Percentiles rank a stretch among this genome's conserved stretches.
These are phyloP conservation scores for Suillus hirtellus DNA, from an alignment of 768 basidiomycete genomes.

Conservation along the genomic window DNA sequence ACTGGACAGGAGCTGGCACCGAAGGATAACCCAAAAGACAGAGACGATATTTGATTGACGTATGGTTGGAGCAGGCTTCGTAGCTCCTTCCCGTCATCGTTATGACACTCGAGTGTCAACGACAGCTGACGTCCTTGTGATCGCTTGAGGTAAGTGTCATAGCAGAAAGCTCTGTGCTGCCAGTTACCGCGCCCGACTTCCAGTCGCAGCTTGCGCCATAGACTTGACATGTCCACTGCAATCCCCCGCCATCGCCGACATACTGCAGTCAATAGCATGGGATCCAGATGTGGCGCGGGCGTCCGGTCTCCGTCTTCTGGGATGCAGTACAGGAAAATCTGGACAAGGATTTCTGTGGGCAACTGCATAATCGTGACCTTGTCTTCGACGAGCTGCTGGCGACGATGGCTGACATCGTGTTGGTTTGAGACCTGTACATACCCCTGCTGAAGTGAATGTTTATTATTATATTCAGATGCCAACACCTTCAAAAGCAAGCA, in stretches of 20 bases:
- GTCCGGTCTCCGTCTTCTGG: conserved; percentile 16
- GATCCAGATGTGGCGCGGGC: too few relatives aligned
- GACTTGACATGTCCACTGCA: too few relatives aligned
- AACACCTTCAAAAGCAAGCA: neutral
- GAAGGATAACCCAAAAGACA: neutral
- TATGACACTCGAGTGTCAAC: too few relatives aligned
- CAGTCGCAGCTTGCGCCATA: too few relatives aligned
- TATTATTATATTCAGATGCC: neutral
- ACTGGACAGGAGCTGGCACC: too few relatives aligned
- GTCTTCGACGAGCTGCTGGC: neutral
- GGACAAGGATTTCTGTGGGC: neutral
- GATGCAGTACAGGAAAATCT: neutral
- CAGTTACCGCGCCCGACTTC: too few relatives aligned
- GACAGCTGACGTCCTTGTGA: too few relatives aligned
- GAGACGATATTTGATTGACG: conserved; percentile 9
- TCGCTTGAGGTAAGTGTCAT: too few relatives aligned
- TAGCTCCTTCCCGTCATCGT: too few relatives aligned
- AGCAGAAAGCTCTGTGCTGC: too few relatives aligned
- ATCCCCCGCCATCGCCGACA: too few relatives aligned
- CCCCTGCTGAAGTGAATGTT: neutral
- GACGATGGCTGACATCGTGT: neutral
- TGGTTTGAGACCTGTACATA: neutral
- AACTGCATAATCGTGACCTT: neutral
- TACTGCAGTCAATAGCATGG: too few relatives aligned
- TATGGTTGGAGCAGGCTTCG: conserved; percentile 15